These are phyloP conservation scores for Coelastrella sp. DNA, from an alignment of 139 green algal genomes.

Conservation along the genomic window DNA sequence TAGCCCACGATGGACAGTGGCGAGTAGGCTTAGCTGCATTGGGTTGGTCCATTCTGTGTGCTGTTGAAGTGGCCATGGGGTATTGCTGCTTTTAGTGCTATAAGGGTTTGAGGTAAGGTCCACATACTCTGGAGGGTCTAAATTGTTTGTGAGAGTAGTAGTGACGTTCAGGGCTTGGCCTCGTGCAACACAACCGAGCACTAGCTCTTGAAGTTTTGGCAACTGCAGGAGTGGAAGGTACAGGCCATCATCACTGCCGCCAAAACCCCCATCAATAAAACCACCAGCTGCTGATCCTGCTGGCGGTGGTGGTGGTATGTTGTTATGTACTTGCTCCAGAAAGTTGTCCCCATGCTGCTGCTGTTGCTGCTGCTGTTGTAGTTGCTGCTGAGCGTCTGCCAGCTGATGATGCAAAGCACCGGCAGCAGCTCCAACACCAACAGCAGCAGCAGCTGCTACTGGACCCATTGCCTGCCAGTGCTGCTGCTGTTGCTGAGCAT, in stretches of 20 bases:
- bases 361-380: not conserved
- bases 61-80: not conserved
- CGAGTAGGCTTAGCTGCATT: too few species aligned
- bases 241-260: not conserved
- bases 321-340: not conserved
- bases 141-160: not conserved
- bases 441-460: conserved; percentile 17
- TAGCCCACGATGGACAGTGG: not conserved
- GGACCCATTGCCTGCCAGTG: not conserved
- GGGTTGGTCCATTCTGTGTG: too few species aligned
- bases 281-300: conserved; percentile 17
- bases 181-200: not conserved
- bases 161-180: conserved; percentile 16
- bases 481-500: conserved; percentile 1
- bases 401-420: too few species aligned
- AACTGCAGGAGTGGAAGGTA: conserved; percentile 14
- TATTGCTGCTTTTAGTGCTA: not conserved
- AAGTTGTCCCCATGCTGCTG: not conserved
- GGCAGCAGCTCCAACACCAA: not conserved
- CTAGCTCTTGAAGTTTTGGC: conserved; percentile 8
- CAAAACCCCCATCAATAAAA: too few species aligned
- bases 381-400: not conserved
- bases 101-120: too few species aligned
- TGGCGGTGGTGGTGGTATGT: not conserved
- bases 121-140: not conserved